phyloP scores from a whole-genome alignment of 768 basidiomycete species.

The Tulasnella sp. region DNA sequence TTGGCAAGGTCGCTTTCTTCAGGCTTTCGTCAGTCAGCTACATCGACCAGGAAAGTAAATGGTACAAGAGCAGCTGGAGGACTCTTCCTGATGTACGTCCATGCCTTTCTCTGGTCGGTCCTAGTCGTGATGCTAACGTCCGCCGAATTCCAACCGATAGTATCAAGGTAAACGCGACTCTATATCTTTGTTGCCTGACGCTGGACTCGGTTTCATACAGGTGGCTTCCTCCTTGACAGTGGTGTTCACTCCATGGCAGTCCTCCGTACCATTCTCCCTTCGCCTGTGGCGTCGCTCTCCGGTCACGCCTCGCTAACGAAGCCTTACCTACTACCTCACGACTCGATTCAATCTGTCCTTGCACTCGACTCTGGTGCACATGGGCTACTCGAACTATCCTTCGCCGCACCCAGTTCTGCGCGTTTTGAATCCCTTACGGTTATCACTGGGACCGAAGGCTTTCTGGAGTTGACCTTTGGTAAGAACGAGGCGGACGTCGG shows the following conservation, averaged over 20 bases:
- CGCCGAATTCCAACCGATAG: not conserved
- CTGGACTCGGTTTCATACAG: slow-evolving; percentile 53
- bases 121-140: not conserved
- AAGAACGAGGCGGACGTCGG: slow-evolving; percentile 27
- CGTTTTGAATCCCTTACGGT: slow-evolving; percentile 38
- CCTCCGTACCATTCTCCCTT: slow-evolving; percentile 56
- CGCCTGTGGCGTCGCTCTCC: slow-evolving; percentile 52
- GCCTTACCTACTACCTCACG: slow-evolving; percentile 68
- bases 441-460: slow-evolving; percentile 62
- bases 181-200: not conserved
- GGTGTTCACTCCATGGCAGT: slow-evolving; percentile 72
- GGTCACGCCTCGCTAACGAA: slow-evolving; percentile 65
- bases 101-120: not conserved
- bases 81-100: slow-evolving; percentile 68
- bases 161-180: not conserved
- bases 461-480: slow-evolving; percentile 33
- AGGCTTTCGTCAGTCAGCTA: slow-evolving; percentile 50
- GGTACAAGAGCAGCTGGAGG: slow-evolving; percentile 81
- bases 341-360: slow-evolving; percentile 64
- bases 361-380: slow-evolving; percentile 49
- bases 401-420: slow-evolving; percentile 50
- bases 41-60: slow-evolving; percentile 61
- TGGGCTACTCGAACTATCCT: slow-evolving; percentile 60
- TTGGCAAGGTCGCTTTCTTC: slow-evolving; percentile 71
- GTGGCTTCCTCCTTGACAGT: slow-evolving; percentile 78